Evolutionary conservation across 1,139 yeast genomes (phyloP), one percentile per base, ranked within the genome.

Genomic region (Schwanniomyces etchellsii): DNA sequence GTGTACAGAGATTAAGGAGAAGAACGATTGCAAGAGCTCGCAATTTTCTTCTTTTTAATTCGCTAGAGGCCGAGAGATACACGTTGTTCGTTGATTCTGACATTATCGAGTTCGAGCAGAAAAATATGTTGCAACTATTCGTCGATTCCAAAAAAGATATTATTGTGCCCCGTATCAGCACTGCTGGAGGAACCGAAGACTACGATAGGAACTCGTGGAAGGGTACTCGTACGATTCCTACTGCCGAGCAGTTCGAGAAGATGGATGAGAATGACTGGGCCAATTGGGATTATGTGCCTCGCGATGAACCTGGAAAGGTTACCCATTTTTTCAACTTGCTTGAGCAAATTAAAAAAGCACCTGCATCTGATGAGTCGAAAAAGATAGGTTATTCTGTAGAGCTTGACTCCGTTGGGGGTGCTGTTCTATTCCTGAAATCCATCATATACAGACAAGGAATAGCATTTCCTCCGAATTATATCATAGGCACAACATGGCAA

Each of bases 381-480:
- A 29, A 38, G 20, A 28, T 38, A 13, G 30, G 40, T 29, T 50
- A 57, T 34, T 21, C 48, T 1, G 47, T 60, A 5, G 55, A 52
- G 26, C 41, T 70, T 9, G 72, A 64, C 37, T 64, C 75, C 4
- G 75, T 70, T 9, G 76, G 76, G 5, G 74, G 76, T 3, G 73
- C 71, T 4, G 57, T 70, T 2, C 50, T 70, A 10, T 70, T 65
- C 40, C 58, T 56, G 5, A 67, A 64, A 36, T 50, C 66, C 7
- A 43, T 60, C 9, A 46, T 70, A 7, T 65, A 57, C 37, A 62
- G 57, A 38, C 71, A 65, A 35, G 77, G 77, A 12, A 54, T 61
- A 2, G 44, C 53, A 10, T 70, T 70, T 42, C 73, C 76, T 3
- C 62, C 75, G 1, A 58, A 51, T 28, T 64, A 69, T 36, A 48